Evolutionary conservation across 805 yeast genomes (phyloP).

Genomic region (Candida orba): DNA sequence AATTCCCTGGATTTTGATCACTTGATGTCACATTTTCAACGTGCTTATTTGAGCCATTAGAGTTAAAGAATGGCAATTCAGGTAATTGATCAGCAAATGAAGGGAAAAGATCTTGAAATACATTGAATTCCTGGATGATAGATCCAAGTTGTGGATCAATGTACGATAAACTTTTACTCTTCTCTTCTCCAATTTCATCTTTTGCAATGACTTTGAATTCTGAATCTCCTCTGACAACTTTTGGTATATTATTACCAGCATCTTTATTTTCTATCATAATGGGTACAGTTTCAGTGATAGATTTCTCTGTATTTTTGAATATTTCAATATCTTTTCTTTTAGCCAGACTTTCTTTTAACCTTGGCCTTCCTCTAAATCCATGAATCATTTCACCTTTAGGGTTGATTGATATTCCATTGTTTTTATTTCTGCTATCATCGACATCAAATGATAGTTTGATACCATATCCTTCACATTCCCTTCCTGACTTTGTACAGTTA

Average conservation of each 20-base stretch:
- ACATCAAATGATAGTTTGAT: constrained; percentile 42
- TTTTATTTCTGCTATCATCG: constrained; percentile 35
- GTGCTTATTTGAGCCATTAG: not conserved
- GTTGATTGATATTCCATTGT: constrained; percentile 12
- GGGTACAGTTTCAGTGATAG: too few relatives aligned
- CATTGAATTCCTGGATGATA: constrained; percentile 19
- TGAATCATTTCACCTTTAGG: constrained; percentile 31
- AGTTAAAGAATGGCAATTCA: constrained; percentile 13
- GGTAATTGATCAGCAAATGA: constrained; percentile 11
- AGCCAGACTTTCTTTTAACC: constrained; percentile 28
- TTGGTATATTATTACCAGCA: not conserved
- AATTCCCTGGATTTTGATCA: not conserved
- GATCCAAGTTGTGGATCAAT: constrained; percentile 3
- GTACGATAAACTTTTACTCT: not conserved
- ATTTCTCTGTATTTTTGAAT: not conserved
- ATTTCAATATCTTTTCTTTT: constrained; percentile 13
- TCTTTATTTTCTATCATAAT: too few relatives aligned
- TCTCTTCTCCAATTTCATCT: not conserved
- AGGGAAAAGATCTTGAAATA: constrained; percentile 22
- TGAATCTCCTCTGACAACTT: not conserved
- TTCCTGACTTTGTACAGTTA: constrained; percentile 38
- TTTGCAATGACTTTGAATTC: not conserved
- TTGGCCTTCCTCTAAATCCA: constrained; percentile 40
- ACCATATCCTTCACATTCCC: constrained; percentile 45
- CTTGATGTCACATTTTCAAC: not conserved